A percentile compares a stretch with the other conserved stretches of the same genome.
These are phyloP conservation scores for Lactarius deliciosus DNA, from an alignment of 768 basidiomycete species.

Conservation along the genomic window DNA sequence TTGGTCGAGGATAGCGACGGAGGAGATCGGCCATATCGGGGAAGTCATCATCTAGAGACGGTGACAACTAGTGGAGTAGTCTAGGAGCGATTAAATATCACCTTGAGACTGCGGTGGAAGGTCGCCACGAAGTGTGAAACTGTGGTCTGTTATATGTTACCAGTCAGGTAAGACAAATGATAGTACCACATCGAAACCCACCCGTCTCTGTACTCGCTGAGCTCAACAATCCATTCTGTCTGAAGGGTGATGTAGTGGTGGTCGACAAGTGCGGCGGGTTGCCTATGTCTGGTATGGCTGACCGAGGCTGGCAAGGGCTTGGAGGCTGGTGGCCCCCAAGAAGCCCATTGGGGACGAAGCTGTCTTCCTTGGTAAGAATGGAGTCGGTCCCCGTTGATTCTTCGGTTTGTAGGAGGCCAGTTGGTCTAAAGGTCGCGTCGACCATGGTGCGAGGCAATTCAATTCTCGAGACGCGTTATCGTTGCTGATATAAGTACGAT, in stretches of 20 bases:
- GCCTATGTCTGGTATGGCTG: constrained; percentile 7
- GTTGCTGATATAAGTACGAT: neutral
- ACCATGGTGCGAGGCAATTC: neutral
- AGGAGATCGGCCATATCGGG: constrained; percentile 29
- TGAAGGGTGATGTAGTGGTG: constrained; percentile 16
- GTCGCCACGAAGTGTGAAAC: neutral
- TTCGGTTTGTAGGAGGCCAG: constrained; percentile 8
- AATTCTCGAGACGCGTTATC: constrained; percentile 12
- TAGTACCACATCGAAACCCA: neutral
- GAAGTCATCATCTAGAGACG: constrained; percentile 20
- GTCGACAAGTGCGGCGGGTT: neutral
- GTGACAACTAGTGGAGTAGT: neutral
- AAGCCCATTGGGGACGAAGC: constrained; percentile 26
- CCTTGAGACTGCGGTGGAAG: constrained; percentile 27
- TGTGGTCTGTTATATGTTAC: constrained; percentile 7
- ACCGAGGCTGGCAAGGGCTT: neutral
- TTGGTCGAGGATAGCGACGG: constrained; percentile 17
- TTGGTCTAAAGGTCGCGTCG: constrained; percentile 10
- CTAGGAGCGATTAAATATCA: neutral
- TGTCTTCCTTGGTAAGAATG: neutral
- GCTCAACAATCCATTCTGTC: constrained; percentile 13
- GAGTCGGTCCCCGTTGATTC: neutral
- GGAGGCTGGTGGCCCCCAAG: constrained; percentile 8
- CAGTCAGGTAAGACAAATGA: neutral
- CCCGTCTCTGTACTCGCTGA: neutral